Evolutionary conservation across 441 rosid species (phyloP).

Genomic region (Pelargonium myrrhifolium): DNA sequence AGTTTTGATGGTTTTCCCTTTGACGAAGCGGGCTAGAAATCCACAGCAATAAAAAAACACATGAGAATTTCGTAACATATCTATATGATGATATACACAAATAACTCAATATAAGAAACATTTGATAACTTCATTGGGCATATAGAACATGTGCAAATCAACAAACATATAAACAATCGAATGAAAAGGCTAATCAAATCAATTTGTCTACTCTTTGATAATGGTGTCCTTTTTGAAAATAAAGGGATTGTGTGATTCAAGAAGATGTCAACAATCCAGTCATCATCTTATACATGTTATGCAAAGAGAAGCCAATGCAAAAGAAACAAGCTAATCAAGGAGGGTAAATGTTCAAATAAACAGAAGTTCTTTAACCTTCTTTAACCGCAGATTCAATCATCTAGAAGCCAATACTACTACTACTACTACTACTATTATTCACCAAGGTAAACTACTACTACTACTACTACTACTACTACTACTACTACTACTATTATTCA

Average conservation of each 20-base stretch:
- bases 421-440: too few relatives aligned
- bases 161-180: background rate
- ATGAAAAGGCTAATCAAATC: background rate
- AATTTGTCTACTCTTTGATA: background rate
- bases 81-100: background rate
- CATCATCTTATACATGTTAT: background rate
- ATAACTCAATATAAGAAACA: background rate
- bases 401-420: background rate
- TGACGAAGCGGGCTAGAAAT: constrained; percentile 46
- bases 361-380: too few relatives aligned
- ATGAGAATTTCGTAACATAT: background rate
- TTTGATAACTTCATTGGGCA: background rate
- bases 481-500: too few relatives aligned
- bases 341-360: constrained; percentile 1
- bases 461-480: too few relatives aligned
- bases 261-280: background rate
- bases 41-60: background rate
- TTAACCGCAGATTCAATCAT: background rate
- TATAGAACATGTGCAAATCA: background rate
- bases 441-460: too few relatives aligned
- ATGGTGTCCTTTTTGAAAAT: background rate
- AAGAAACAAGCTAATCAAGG: too few relatives aligned
- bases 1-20: constrained; percentile 84
- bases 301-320: background rate
- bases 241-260: background rate